Evolutionary conservation across 352 stramenopile genomes (phyloP).

Genomic region (Achlya hypogyna): DNA sequence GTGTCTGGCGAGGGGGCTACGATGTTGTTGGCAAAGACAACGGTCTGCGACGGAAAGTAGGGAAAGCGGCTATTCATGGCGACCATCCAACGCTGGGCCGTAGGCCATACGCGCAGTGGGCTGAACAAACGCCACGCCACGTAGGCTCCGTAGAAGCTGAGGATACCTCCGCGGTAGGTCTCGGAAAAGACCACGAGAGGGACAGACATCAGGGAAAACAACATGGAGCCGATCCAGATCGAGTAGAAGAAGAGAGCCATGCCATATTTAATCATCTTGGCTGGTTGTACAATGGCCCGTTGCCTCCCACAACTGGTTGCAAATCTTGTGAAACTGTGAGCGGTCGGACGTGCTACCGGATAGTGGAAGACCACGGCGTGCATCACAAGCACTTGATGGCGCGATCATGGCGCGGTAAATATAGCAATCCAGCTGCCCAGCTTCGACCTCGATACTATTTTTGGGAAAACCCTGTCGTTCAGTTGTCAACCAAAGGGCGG

Average conservation of each 20-base stretch:
- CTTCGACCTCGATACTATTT: no score
- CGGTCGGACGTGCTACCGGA: no score
- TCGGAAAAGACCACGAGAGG: background rate
- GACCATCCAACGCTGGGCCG: slow-evolving; percentile 17
- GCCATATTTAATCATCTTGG: background rate
- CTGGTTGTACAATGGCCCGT: no score
- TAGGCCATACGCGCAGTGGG: background rate
- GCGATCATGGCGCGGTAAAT: no score
- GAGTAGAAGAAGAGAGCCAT: slow-evolving; percentile 1
- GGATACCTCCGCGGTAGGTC: background rate
- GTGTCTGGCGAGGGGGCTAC: slow-evolving; percentile 27
- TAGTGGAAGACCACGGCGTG: no score
- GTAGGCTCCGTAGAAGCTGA: slow-evolving; percentile 3
- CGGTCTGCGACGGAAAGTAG: slow-evolving; percentile 29
- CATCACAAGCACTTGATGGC: no score
- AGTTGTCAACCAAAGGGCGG: no score
- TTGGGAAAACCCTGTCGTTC: no score
- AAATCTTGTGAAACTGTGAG: no score
- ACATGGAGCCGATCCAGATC: background rate
- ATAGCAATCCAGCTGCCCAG: no score
- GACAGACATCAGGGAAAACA: background rate
- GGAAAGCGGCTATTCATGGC: slow-evolving; percentile 29
- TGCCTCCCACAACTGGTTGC: no score
- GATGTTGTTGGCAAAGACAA: background rate
- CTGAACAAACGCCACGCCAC: background rate